These are phyloP conservation scores for Fusarium sp. DNA, from an alignment of 2,329 filamentous ascomycete genomes.

Conservation along the genomic window DNA sequence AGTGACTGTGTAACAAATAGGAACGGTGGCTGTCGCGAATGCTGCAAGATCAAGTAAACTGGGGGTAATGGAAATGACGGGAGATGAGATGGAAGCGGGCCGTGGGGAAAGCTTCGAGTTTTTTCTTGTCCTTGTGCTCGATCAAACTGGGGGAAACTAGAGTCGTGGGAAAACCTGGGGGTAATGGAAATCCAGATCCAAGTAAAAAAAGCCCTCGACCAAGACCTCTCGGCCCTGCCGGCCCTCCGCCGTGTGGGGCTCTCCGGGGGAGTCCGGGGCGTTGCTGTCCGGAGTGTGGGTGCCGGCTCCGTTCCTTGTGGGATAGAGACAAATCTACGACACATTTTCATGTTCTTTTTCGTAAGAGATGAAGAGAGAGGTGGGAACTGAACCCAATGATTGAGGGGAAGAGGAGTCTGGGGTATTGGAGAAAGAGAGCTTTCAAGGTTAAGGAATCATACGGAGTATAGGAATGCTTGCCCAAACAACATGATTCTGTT, in stretches of 20 bases:
- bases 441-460: conserved; percentile 12
- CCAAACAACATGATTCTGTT: conserved; percentile 3
- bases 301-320: conserved; percentile 42
- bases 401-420: conserved; percentile 31
- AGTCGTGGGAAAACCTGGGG: conserved; percentile 51
- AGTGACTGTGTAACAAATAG: conserved; percentile 32
- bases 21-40: conserved; percentile 48
- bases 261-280: conserved; percentile 45
- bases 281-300: conserved; percentile 37
- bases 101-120: conserved; percentile 41
- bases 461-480: too few relatives aligned
- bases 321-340: conserved; percentile 6
- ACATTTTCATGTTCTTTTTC: conserved; percentile 9
- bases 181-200: conserved; percentile 54
- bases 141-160: conserved; percentile 41
- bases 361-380: conserved; percentile 8
- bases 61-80: conserved; percentile 52
- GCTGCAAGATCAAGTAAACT: conserved; percentile 58
- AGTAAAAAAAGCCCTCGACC: conserved; percentile 26
- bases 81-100: conserved; percentile 31
- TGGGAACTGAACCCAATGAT: neutral
- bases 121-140: conserved; percentile 29
- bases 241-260: conserved; percentile 47
- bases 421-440: conserved; percentile 34
- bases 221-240: conserved; percentile 44